Conservation (phyloP, 345 rosid genomes). For the Adansonia digitata region DNA sequence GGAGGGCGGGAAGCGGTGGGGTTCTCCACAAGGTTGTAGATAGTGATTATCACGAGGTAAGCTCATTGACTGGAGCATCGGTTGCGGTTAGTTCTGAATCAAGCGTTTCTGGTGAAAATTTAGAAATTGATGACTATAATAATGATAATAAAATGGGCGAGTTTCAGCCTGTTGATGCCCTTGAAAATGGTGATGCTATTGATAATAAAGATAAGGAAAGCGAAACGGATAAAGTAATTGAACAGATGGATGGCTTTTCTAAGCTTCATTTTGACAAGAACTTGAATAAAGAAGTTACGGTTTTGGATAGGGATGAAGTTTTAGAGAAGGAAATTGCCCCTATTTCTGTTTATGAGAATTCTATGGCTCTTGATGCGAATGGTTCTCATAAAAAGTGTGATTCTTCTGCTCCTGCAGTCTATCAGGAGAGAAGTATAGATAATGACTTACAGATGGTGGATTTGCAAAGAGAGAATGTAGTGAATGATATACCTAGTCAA, state of each 20-base stretch:
- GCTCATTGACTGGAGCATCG: constrained; percentile 35
- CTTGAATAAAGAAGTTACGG: constrained; percentile 7
- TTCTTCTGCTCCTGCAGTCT: constrained; percentile 16
- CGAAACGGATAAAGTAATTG: constrained; percentile 27
- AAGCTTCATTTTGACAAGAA: constrained; percentile 9
- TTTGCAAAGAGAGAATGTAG: constrained; percentile 27
- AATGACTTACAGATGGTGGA: constrained; percentile 24
- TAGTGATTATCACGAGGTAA: constrained; percentile 33
- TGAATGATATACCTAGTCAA: constrained; percentile 13
- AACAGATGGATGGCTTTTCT: constrained; percentile 18
- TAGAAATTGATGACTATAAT: constrained; percentile 20
- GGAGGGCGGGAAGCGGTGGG: constrained; percentile 46
- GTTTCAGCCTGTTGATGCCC: constrained; percentile 24
- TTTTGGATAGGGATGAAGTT: constrained; percentile 9
- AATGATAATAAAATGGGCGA: constrained; percentile 20
- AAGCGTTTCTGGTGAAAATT: constrained; percentile 20
- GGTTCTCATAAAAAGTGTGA: constrained; percentile 22
- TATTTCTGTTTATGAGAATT: constrained; percentile 20
- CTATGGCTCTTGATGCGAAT: constrained; percentile 18
- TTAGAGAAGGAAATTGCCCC: constrained; percentile 12
- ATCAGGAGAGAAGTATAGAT: constrained; percentile 23
- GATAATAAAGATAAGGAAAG: constrained; percentile 20
- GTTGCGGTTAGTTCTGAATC: constrained; percentile 25
- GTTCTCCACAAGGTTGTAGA: constrained; percentile 28
- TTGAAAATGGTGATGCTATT: constrained; percentile 33